Evolutionary conservation across 2,329 filamentous ascomycete genomes (phyloP).

Genomic region (Botryotinia convoluta): DNA sequence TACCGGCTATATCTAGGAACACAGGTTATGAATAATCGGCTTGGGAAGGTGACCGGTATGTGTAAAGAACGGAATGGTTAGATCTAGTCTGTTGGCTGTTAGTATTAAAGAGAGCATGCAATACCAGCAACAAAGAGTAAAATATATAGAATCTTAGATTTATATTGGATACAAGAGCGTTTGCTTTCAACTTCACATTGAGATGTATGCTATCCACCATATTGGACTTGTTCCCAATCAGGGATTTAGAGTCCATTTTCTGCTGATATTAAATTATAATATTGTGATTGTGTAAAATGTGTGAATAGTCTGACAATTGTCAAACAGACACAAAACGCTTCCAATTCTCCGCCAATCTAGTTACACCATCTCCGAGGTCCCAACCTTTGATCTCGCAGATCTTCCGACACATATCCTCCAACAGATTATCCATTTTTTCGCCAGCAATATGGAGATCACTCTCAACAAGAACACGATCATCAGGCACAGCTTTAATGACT

Average conservation of each 20-base stretch:
- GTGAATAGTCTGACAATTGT: neutral
- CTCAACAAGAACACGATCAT: slow-evolving; percentile 78
- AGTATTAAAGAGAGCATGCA: neutral
- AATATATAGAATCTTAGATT: neutral
- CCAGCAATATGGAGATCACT: slow-evolving; percentile 88
- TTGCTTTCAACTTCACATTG: neutral
- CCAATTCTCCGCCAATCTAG: slow-evolving; percentile 71
- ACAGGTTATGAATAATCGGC: neutral
- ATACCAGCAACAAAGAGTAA: neutral
- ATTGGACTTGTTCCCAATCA: neutral
- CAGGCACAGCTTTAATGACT: slow-evolving; percentile 69
- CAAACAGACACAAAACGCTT: slow-evolving; percentile 54
- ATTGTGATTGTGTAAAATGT: neutral
- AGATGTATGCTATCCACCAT: neutral
- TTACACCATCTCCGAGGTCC: slow-evolving; percentile 68
- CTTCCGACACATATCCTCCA: slow-evolving; percentile 73
- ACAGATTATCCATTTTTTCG: slow-evolving; percentile 69
- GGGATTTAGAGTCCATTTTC: neutral
- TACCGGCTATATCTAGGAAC: neutral
- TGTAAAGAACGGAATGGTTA: neutral
- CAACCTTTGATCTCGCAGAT: slow-evolving; percentile 79
- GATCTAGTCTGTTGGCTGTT: neutral
- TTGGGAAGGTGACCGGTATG: neutral
- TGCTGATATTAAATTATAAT: neutral
- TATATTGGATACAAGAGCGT: neutral